A percentile compares a stretch with the other conserved stretches of the same genome.
phyloP scores from a whole-genome alignment of 257 asterid genomes.

The Vinca minor region DNA sequence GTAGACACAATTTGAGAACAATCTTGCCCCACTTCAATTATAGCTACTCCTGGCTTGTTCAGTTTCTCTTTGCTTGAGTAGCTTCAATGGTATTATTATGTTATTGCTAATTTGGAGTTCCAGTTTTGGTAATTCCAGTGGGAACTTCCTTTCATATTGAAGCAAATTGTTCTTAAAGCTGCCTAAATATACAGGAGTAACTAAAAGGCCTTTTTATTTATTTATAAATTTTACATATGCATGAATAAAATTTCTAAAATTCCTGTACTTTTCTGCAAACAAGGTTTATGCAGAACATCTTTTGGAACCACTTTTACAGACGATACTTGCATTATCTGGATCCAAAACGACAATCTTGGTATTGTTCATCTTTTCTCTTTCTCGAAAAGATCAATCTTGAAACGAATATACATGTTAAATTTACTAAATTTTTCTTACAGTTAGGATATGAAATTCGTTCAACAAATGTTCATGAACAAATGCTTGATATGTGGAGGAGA shows the following conservation, averaged over 20 bases:
- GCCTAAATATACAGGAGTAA: background rate
- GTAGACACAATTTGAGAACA: background rate
- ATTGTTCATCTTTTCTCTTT: slow-evolving; percentile 11
- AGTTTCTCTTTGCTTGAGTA: background rate
- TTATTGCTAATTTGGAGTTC: background rate
- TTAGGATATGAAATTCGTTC: slow-evolving; percentile 94
- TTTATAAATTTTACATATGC: slow-evolving; percentile 2
- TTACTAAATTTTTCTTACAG: slow-evolving; percentile 29
- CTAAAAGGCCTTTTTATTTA: slow-evolving; percentile 8
- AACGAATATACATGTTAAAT: background rate
- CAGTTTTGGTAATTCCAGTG: background rate
- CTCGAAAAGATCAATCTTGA: background rate
- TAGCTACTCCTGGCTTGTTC: background rate
- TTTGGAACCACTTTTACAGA: slow-evolving; percentile 84
- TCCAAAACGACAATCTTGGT: slow-evolving; percentile 84
- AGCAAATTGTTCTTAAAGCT: background rate
- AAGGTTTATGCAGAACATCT: slow-evolving; percentile 97
- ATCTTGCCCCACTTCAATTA: background rate
- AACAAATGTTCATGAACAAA: slow-evolving; percentile 77
- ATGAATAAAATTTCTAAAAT: background rate
- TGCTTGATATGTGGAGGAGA: slow-evolving; percentile 78
- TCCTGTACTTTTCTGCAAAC: slow-evolving; percentile 5
- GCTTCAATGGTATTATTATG: background rate
- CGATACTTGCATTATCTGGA: slow-evolving; percentile 71
- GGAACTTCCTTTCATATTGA: background rate